Evolutionary conservation across 2,329 filamentous ascomycete species (phyloP), one percentile per base, ranked within the genome.

Genomic region (Didymella pinodella): DNA sequence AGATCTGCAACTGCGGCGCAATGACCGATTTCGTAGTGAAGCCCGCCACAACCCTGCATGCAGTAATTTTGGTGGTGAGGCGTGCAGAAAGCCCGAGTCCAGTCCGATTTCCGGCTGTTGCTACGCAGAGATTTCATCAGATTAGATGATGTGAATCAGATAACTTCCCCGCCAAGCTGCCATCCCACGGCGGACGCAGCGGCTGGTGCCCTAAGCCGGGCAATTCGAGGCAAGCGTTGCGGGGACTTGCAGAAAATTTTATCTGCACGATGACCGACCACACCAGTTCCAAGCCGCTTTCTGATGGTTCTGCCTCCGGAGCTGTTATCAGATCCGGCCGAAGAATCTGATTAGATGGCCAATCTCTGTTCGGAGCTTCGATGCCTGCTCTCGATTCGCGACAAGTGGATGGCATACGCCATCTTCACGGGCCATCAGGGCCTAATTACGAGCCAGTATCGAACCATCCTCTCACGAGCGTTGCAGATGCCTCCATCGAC

Each of bases 321-420:
- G 52, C 64, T 65, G 50, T 75, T 71, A 75, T 76, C 73, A 69
- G 73, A 75, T 75, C 60, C 40, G 48, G 61, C 54, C 11, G 51
- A 51, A 59, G 45, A 45, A 59, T 59, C 56, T 59, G 68, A 68
- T 71, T 67, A 71, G 67, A 70, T 67, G 50, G 61, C 50, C 48
- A 58, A 61, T 65, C 67, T 51, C 53, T 44, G 52, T 48, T 40
- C 57, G 57, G 57, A 44, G 57, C 55, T 46, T 45, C 54, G 58
- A 60, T 62, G 47, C 46, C 46, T 47, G 32, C 43, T 36, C 53
- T 56, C 57, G 48, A 58, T 58, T 63, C 57, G 62, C 59, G 59
- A 58, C 54, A 59, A 59, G 57, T 59, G 55, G 60, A 32, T 54
- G 59, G 62, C 61, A 54, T 57, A 63, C 61, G 57, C 59, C 59